Percentiles rank a stretch among this genome's conserved stretches.
phyloP scores from a whole-genome alignment of 1,139 yeast genomes.

The Candida pseudocylindracea region DNA sequence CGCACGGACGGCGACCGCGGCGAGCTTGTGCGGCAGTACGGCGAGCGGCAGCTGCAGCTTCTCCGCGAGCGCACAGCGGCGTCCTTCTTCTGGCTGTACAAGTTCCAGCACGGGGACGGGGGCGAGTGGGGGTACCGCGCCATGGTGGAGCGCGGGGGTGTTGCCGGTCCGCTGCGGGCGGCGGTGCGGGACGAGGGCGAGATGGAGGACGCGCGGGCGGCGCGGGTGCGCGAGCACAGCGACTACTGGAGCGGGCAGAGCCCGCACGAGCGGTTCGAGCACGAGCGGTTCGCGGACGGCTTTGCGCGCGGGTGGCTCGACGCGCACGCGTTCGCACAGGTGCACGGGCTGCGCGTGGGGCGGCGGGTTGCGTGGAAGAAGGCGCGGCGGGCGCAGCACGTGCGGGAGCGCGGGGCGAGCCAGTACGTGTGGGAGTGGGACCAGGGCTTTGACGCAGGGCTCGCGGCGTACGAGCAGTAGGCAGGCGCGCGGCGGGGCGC shows the following conservation, averaged over 20 bases:
- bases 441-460: constrained; percentile 55
- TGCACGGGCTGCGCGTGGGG: constrained; percentile 49
- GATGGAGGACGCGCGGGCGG: constrained; percentile 16
- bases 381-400: constrained; percentile 29
- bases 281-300: constrained; percentile 63
- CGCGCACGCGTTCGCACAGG: constrained; percentile 34
- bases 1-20: constrained; percentile 20
- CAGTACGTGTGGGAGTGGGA: constrained; percentile 68
- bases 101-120: constrained; percentile 1
- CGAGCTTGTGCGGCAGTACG: constrained; percentile 14
- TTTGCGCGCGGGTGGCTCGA: constrained; percentile 59
- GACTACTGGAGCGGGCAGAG: constrained; percentile 50
- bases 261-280: constrained; percentile 43
- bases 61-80: constrained; percentile 30
- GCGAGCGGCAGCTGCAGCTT: constrained; percentile 16
- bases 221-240: constrained; percentile 23
- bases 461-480: constrained; percentile 1
- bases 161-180: no score
- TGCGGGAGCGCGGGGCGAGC: constrained; percentile 28
- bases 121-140: constrained; percentile 1
- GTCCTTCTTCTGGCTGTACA: constrained; percentile 21
- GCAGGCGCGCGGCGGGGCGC: no score
- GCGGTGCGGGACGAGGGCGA: constrained; percentile 9
- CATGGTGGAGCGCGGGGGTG: background rate
- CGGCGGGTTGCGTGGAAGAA: constrained; percentile 46